These are phyloP conservation scores for Russula brevipes DNA, from an alignment of 768 basidiomycete species.

Conservation along the genomic window DNA sequence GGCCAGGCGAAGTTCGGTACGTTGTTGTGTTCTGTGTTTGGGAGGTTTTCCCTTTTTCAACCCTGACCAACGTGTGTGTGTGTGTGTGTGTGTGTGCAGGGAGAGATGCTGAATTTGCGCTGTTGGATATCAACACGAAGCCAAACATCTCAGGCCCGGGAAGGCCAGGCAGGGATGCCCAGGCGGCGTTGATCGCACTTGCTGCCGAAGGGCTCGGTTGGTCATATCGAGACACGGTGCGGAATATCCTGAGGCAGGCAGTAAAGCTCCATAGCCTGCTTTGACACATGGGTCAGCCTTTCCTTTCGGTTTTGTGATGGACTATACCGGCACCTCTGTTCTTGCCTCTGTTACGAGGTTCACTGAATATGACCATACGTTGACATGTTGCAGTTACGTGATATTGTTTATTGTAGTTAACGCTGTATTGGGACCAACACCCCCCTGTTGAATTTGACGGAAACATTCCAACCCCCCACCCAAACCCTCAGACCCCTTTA, in stretches of 20 bases:
- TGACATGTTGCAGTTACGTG: too few relatives aligned
- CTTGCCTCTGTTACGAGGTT: too few relatives aligned
- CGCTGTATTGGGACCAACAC: too few relatives aligned
- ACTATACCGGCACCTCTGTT: too few relatives aligned
- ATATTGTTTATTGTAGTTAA: too few relatives aligned
- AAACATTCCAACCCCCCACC: too few relatives aligned
- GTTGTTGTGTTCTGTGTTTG: not conserved
- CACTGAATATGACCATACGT: too few relatives aligned
- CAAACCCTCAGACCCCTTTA: too few relatives aligned
- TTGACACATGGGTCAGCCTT: not conserved
- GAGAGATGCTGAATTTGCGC: not conserved
- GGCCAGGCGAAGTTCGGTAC: not conserved
- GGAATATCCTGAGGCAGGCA: conserved; percentile 3
- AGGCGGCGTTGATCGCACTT: not conserved
- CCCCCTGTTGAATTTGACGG: too few relatives aligned
- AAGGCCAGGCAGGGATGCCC: conserved; percentile 2
- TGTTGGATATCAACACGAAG: conserved; percentile 1
- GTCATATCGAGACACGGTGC: conserved; percentile 1
- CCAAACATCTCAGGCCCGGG: conserved; percentile 6
- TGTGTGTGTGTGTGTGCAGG: not conserved
- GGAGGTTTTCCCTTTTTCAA: not conserved
- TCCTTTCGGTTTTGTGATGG: too few relatives aligned
- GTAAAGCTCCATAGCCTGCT: not conserved
- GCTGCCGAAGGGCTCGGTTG: conserved; percentile 4
- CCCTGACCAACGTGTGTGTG: too few relatives aligned